Conservation (phyloP, 495 filamentous ascomycete species). For the Talaromyces liani region DNA sequence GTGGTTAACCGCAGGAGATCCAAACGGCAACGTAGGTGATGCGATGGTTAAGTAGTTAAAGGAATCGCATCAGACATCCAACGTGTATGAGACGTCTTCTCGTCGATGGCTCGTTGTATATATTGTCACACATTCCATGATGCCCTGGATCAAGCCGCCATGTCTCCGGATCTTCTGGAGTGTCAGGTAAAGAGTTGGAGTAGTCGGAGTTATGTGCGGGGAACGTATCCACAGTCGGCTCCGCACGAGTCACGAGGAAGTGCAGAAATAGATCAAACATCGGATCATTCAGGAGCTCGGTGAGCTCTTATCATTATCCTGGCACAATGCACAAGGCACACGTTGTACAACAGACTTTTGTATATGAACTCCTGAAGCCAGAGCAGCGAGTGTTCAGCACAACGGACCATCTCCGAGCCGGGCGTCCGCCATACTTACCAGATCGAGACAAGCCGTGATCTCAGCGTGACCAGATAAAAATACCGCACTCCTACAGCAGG, state of each 20-base stretch:
- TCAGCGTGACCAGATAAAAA: neutral
- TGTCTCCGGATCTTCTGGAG: neutral
- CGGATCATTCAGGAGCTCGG: neutral
- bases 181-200: neutral
- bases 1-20: conserved; percentile 30
- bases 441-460: neutral
- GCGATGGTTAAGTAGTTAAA: no score
- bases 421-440: neutral
- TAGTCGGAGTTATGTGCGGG: neutral
- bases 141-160: neutral
- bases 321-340: neutral
- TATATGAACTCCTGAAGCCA: neutral
- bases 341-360: neutral
- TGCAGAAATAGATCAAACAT: neutral
- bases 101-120: no score
- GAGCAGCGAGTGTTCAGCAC: neutral
- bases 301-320: neutral
- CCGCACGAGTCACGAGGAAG: neutral
- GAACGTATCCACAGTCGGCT: neutral
- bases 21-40: conserved; percentile 25
- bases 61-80: no score
- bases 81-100: no score
- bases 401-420: neutral
- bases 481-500: neutral
- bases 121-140: no score